phyloP scores from a whole-genome alignment of 495 filamentous ascomycete species.

The Xylaria curta region DNA sequence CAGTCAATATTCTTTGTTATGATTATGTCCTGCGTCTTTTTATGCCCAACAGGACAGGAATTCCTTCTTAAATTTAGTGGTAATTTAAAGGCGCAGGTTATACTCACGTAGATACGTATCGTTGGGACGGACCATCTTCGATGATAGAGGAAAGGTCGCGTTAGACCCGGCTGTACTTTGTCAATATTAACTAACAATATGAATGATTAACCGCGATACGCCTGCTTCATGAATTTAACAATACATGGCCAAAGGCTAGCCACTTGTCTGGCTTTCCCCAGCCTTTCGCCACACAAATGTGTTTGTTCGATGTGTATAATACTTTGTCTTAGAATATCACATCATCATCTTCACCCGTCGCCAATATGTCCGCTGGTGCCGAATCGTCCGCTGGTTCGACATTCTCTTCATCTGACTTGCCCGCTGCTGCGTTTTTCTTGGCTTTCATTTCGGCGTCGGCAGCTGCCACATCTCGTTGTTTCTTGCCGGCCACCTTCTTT shows the following conservation, averaged over 20 bases:
- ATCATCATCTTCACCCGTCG: constrained; percentile 88
- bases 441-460: constrained; percentile 74
- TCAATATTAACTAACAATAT: constrained; percentile 12
- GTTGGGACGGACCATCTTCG: neutral
- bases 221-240: constrained; percentile 25
- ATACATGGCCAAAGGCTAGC: constrained; percentile 7
- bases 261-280: neutral
- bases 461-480: constrained; percentile 80
- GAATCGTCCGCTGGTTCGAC: constrained; percentile 51
- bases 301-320: neutral
- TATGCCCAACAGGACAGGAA: neutral
- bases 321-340: constrained; percentile 78
- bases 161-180: neutral
- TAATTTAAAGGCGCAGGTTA: neutral
- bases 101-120: neutral
- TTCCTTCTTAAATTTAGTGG: neutral
- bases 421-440: constrained; percentile 46
- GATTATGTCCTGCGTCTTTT: neutral
- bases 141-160: neutral
- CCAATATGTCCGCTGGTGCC: constrained; percentile 70
- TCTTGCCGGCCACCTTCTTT: constrained; percentile 98
- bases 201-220: constrained; percentile 21
- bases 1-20: neutral
- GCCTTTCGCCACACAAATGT: neutral
- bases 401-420: constrained; percentile 47